Percentiles rank a stretch among this genome's conserved stretches.
These are phyloP conservation scores for Balamuthia mandrillaris DNA, from an alignment of 208 protist genomes.

Conservation along the genomic window DNA sequence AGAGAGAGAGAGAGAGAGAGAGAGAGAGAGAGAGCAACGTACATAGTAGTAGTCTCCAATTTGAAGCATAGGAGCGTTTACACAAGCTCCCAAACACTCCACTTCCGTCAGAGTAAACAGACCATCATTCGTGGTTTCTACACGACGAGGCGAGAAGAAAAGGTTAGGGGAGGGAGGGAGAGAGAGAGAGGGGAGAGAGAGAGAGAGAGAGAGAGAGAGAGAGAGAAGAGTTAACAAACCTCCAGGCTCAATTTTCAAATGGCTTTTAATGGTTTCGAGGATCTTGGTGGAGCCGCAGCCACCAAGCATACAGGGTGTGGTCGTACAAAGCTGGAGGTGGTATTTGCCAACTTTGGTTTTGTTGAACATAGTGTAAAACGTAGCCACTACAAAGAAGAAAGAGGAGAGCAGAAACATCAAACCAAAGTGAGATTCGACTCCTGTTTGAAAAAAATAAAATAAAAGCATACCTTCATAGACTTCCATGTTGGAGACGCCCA, in stretches of 20 bases:
- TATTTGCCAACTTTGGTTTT: slow-evolving; percentile 53
- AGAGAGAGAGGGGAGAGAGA: not conserved
- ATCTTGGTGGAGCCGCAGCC: slow-evolving; percentile 67
- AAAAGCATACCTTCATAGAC: slow-evolving; percentile 67
- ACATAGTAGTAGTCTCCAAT: slow-evolving; percentile 79
- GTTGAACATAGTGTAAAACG: slow-evolving; percentile 87
- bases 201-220: not conserved
- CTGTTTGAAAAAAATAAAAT: not conserved
- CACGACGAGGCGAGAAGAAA: not conserved
- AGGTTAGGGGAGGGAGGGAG: not conserved
- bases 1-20: not conserved
- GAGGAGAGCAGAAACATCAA: not conserved
- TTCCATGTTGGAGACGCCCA: slow-evolving; percentile 74
- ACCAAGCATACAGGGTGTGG: slow-evolving; percentile 79
- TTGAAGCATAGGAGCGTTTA: slow-evolving; percentile 81
- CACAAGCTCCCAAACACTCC: slow-evolving; percentile 83
- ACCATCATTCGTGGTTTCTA: slow-evolving; percentile 71
- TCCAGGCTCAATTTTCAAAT: slow-evolving; percentile 69
- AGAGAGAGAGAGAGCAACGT: not conserved
- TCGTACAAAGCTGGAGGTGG: slow-evolving; percentile 78
- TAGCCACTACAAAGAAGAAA: slow-evolving; percentile 68
- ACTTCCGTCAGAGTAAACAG: slow-evolving; percentile 78
- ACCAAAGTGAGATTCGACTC: not conserved
- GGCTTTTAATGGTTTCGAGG: slow-evolving; percentile 62
- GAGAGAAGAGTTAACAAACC: not conserved